Base-by-base conservation (phyloP, 2,329 filamentous ascomycete species). In the Diaporthe sp. region DNA sequence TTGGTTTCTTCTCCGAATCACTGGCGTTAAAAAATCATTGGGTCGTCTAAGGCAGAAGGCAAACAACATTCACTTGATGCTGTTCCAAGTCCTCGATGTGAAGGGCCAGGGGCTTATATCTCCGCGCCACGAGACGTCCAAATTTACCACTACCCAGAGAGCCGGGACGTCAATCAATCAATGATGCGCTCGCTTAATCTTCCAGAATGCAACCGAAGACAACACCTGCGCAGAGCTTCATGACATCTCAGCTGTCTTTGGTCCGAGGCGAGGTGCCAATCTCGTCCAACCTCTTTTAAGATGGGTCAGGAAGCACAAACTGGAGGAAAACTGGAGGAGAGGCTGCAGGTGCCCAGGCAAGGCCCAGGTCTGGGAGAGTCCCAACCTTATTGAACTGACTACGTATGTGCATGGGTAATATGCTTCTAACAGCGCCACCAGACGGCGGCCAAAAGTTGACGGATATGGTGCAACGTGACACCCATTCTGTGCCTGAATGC, bases 401-500 rank as follows among this genome's bases (percentile, higher is more conserved):
- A 37, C 25, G 28, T 22, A 49, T n/a, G 42, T 58, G 73, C 77
- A 67, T 57, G 71, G 72, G 76, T 80, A 79, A 80, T 78, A 83
- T 81, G 76, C 9, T 81, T 82, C 76, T 79, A 76, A 82, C 82
- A 81, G 84, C 84, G 72, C 68, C 80, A 84, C 84, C 77, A 71
- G 68, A 71, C 71, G 79, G 79, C 78, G 79, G 77, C 80, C 80
- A 76, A 78, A 77, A 78, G 77, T 81, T 84, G 83, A 84, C 81
- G 83, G 84, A 80, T 82, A 82, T 77, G 80, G 85, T 86, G 82
- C 77, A 75, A 85, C 80, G 83, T 82, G 61, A 75, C 75, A 81
- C 82, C 51, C 17, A 19, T 61, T 53, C 34, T 70, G 49, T 70
- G 49, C 65, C 65, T 70, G 49, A 37, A 57, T 55, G 22, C 46